phyloP scores from a whole-genome alignment of 352 stramenopile genomes.

The Phytopythium vexans region DNA sequence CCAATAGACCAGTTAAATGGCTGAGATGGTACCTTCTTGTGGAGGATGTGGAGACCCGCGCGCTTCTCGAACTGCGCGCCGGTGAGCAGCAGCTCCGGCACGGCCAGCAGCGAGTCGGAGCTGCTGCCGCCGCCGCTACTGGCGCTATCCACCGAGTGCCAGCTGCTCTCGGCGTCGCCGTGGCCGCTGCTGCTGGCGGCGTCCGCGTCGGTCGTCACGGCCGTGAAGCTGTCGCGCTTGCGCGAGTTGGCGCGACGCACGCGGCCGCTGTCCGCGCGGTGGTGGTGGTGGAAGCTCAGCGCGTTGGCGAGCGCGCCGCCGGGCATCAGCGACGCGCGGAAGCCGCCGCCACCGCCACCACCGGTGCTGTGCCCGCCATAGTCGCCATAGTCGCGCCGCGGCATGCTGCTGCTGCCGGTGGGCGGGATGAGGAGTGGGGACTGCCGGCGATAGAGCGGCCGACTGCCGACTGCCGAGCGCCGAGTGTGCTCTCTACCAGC shows the following conservation, averaged over 20 bases:
- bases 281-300: constrained; percentile 9
- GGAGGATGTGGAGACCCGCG: constrained; percentile 35
- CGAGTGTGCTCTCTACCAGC: too few species aligned
- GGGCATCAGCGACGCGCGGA: constrained; percentile 4
- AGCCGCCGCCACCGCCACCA: not conserved
- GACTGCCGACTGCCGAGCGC: too few species aligned
- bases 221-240: constrained; percentile 7
- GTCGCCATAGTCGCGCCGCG: constrained; percentile 1
- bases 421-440: too few species aligned
- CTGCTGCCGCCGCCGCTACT: constrained; percentile 10
- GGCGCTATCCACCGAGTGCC: constrained; percentile 13
- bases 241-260: constrained; percentile 3
- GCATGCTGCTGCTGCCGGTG: not conserved
- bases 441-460: too few species aligned
- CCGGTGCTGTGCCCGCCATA: not conserved
- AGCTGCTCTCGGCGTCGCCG: constrained; percentile 7
- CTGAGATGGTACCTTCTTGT: constrained; percentile 37
- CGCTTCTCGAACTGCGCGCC: constrained; percentile 43
- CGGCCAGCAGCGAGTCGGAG: constrained; percentile 10
- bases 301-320: constrained; percentile 1
- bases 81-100: constrained; percentile 44
- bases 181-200: not conserved
- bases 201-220: not conserved
- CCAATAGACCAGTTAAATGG: not conserved
- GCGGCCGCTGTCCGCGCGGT: not conserved